Evolutionary conservation across 2,329 filamentous ascomycete species (phyloP).

Genomic region (Penicillium glabrum): DNA sequence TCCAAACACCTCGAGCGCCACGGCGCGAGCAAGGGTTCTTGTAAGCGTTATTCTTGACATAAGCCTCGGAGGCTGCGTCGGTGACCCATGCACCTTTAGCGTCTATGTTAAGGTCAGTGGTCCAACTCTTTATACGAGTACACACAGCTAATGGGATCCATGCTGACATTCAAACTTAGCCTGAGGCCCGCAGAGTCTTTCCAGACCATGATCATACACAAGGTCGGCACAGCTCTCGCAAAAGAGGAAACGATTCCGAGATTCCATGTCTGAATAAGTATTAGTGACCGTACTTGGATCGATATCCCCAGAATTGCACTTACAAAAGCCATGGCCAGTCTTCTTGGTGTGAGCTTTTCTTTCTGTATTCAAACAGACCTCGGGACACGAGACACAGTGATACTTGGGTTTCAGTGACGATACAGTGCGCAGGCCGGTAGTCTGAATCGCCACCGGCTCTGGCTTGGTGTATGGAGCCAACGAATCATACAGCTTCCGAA

Average conservation of each 20-base stretch:
- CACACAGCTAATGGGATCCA: background rate
- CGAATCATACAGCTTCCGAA: slow-evolving; percentile 32
- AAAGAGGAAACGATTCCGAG: slow-evolving; percentile 39
- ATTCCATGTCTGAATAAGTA: slow-evolving; percentile 38
- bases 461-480: slow-evolving; percentile 30
- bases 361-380: slow-evolving; percentile 30
- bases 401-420: slow-evolving; percentile 40
- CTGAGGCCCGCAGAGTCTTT: slow-evolving; percentile 31
- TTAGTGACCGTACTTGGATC: slow-evolving; percentile 4
- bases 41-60: slow-evolving; percentile 75
- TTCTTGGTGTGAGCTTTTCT: slow-evolving; percentile 37
- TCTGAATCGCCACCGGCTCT: slow-evolving; percentile 20
- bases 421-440: slow-evolving; percentile 21
- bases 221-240: slow-evolving; percentile 43
- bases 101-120: slow-evolving; percentile 10
- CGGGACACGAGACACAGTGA: slow-evolving; percentile 39
- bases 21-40: slow-evolving; percentile 80
- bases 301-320: slow-evolving; percentile 5
- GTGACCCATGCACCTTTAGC: slow-evolving; percentile 39
- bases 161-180: slow-evolving; percentile 15
- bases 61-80: slow-evolving; percentile 66
- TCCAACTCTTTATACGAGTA: background rate
- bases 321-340: slow-evolving; percentile 44
- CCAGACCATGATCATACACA: slow-evolving; percentile 43
- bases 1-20: slow-evolving; percentile 89